Conservation (phyloP, 495 filamentous ascomycete genomes). For the Hyphodiscus hymeniophilus region DNA sequence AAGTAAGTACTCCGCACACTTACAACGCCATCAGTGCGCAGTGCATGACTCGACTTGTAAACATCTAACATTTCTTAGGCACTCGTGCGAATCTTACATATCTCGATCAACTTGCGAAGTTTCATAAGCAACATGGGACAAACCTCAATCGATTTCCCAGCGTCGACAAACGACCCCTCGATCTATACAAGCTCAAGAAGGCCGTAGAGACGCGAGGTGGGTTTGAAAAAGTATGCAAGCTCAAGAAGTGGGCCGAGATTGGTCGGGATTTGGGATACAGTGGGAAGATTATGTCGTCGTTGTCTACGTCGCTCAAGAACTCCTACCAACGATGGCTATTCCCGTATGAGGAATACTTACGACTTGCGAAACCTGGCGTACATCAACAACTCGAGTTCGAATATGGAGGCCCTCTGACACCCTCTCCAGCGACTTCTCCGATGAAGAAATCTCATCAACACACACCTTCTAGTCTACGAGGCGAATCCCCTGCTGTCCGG, state of each 20-base stretch:
- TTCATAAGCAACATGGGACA: constrained; percentile 92
- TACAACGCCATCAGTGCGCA: constrained; percentile 14
- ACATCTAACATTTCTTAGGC: constrained; percentile 32
- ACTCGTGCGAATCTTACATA: constrained; percentile 95
- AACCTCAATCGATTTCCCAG: constrained; percentile 91
- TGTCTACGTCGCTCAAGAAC: constrained; percentile 97
- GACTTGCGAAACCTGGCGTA: constrained; percentile 89
- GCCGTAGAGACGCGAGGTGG: constrained; percentile 89
- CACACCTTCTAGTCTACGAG: constrained; percentile 57
- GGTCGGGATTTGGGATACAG: constrained; percentile 95
- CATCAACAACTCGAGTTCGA: constrained; percentile 91
- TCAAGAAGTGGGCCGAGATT: constrained; percentile 99
- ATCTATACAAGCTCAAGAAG: constrained; percentile 94
- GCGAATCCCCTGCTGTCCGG: constrained; percentile 62
- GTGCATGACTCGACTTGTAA: neutral
- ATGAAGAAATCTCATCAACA: constrained; percentile 67
- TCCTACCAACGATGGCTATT: constrained; percentile 94
- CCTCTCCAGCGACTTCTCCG: constrained; percentile 81
- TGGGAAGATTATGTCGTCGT: constrained; percentile 99
- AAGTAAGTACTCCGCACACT: constrained; percentile 56
- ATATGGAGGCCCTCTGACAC: constrained; percentile 87
- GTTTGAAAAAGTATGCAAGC: constrained; percentile 92
- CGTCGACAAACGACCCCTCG: constrained; percentile 95
- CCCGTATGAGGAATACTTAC: constrained; percentile 93
- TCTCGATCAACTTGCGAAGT: constrained; percentile 88